Evolutionary conservation across 1,139 yeast genomes (phyloP).

Genomic region (Blastobotrys illinoisensis): DNA sequence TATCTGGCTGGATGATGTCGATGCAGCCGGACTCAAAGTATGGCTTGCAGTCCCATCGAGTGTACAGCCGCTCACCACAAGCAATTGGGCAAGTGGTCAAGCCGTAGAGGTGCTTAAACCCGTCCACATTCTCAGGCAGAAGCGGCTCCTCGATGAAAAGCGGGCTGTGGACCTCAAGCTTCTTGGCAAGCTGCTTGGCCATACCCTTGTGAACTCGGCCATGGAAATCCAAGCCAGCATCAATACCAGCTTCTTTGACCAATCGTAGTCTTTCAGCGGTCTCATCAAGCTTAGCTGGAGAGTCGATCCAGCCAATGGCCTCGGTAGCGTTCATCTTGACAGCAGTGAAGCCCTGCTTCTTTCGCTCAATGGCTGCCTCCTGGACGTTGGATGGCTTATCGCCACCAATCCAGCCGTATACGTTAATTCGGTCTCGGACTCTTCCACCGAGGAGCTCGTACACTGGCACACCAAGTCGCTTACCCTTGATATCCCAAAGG

Average conservation of each 20-base stretch:
- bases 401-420: constrained; percentile 35
- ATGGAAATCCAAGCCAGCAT: constrained; percentile 31
- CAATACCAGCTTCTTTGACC: constrained; percentile 27
- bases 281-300: constrained; percentile 25
- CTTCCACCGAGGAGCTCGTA: constrained; percentile 30
- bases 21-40: constrained; percentile 29
- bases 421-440: constrained; percentile 28
- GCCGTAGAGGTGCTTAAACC: constrained; percentile 23
- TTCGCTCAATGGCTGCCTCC: constrained; percentile 26
- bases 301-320: constrained; percentile 29
- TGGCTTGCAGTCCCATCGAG: constrained; percentile 28
- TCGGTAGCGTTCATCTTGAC: constrained; percentile 32
- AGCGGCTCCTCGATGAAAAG: constrained; percentile 32
- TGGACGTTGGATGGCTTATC: constrained; percentile 29
- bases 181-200: constrained; percentile 29
- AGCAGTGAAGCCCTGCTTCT: constrained; percentile 31
- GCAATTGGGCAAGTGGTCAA: constrained; percentile 31
- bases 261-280: constrained; percentile 26
- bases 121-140: constrained; percentile 31
- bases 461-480: constrained; percentile 30
- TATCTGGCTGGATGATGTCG: constrained; percentile 32
- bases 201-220: constrained; percentile 30
- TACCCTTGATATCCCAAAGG: constrained; percentile 33
- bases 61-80: constrained; percentile 29
- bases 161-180: constrained; percentile 28